phyloP scores from a whole-genome alignment of 116 monocot genomes.

The Trichopus zeylanicus region DNA sequence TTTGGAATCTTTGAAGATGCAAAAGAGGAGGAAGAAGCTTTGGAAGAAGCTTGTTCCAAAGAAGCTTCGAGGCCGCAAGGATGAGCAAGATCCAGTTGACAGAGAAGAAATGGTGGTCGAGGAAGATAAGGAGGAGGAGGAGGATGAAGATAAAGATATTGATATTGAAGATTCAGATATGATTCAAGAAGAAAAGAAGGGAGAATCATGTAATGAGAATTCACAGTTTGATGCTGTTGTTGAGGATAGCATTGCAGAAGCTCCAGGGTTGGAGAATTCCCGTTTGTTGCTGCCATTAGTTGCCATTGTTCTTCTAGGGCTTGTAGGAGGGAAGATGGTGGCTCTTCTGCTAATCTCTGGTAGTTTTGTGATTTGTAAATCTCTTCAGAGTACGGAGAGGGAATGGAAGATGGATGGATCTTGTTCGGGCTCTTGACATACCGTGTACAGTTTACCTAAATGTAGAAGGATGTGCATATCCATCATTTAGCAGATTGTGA shows the following conservation, averaged over 20 bases:
- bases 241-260: neutral
- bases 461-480: neutral
- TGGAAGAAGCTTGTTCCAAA: slow-evolving; percentile 25
- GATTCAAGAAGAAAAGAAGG: neutral
- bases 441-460: neutral
- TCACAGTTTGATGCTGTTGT: neutral
- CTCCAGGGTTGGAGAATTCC: neutral
- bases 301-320: slow-evolving; percentile 42
- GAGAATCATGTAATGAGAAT: neutral
- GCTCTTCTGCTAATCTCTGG: slow-evolving; percentile 31
- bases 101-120: neutral
- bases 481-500: neutral
- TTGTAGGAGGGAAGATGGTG: slow-evolving; percentile 32
- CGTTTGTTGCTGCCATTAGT: slow-evolving; percentile 9
- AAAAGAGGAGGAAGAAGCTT: slow-evolving; percentile 25
- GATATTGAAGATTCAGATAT: neutral
- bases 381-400: slow-evolving; percentile 4
- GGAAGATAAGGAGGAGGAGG: slow-evolving; percentile 3
- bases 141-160: neutral
- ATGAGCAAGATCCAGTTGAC: slow-evolving; percentile 2
- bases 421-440: neutral
- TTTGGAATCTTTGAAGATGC: neutral
- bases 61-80: slow-evolving; percentile 6
- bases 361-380: slow-evolving; percentile 21
- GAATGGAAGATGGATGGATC: slow-evolving; percentile 8